Evolutionary conservation across 1,139 yeast genomes (phyloP), one percentile per base, ranked within the genome.

Genomic region (Candida sp.): DNA sequence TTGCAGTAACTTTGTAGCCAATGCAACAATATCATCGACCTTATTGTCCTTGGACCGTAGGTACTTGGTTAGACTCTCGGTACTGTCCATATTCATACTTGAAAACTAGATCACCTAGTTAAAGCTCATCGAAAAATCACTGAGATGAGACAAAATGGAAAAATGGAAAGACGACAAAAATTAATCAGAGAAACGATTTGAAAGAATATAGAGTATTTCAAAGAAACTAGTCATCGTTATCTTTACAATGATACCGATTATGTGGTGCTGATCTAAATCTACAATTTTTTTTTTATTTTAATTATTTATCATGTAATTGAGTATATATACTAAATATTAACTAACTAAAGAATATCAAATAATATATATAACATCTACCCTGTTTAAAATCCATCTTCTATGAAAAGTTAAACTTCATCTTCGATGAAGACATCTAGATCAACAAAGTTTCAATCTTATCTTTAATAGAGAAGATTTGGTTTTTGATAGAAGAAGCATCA

Each of bases 381-480:
- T 15, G 19, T 15, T 15, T 15, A 15, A 15, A 15, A 15, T 15
- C 19, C 19, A 15, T 15, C 19, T 15, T 15, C 19, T 15, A 15
- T 15, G 19, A 15, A 15, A 15, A 15, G 3, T 15, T 15, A 15
- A 15, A 15, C 19, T 15, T 15, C 2, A 15, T 15, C 19, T 15
- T 2, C 19, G 19, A 15, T 25, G 11, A 25, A 25, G 9, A 15
- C n/a, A 21, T 33, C 73, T 85, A 93, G 67, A 93, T 93, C 72
- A 95, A 84, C 70, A 95, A 83, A 63, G 97, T 88, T 79, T 95
- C 99, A 70, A 95, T 93, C 87, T 91, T 91, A 77, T 93, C 98
- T 88, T 93, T 95, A 73, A 91, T 90, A 67, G 87, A 89, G 75
- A 87, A 90, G 75, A 93, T 89, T 80, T 91, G 98, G 81, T 79